Conservation (phyloP, 2,329 filamentous ascomycete species). For the Byssochlamys sp. region DNA sequence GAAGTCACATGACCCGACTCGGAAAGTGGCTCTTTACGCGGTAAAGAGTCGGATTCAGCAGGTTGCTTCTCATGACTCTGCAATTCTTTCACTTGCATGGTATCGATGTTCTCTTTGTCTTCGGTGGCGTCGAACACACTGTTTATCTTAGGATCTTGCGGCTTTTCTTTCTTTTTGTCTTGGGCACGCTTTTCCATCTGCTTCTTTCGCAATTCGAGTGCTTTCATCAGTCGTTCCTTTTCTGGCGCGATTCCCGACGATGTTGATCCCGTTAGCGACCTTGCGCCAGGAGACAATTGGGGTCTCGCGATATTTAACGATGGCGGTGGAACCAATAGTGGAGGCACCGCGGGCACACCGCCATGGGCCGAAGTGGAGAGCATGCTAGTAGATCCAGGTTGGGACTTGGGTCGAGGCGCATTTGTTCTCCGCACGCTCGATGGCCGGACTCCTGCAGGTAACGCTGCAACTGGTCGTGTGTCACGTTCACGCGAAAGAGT, state of each 20-base stretch:
- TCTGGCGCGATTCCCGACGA: conserved; percentile 66
- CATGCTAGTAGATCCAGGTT: conserved; percentile 19
- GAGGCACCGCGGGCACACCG: conserved; percentile 18
- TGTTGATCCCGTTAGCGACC: conserved; percentile 37
- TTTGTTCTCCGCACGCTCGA: conserved; percentile 43
- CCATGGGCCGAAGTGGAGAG: not conserved
- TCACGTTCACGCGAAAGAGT: conserved; percentile 35
- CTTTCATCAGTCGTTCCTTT: conserved; percentile 87
- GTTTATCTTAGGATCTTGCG: conserved; percentile 8
- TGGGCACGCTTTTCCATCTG: conserved; percentile 47
- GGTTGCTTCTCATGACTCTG: not conserved
- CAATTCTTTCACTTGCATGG: conserved; percentile 8
- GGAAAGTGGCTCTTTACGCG: not conserved
- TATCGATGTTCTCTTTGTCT: conserved; percentile 21
- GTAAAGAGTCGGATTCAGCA: not conserved
- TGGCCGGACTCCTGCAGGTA: conserved; percentile 69
- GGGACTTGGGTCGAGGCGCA: conserved; percentile 36
- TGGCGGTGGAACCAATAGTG: conserved; percentile 29
- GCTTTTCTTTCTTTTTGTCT: conserved; percentile 17
- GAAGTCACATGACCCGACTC: not conserved
- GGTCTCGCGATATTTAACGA: conserved; percentile 25
- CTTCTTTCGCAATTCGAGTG: conserved; percentile 78
- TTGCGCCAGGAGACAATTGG: conserved; percentile 29
- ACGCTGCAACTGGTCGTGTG: conserved; percentile 63
- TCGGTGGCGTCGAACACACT: conserved; percentile 7